These are phyloP conservation scores for Entomortierella lignicola DNA, from an alignment of 192 early-diverging fungal genomes.

Conservation along the genomic window DNA sequence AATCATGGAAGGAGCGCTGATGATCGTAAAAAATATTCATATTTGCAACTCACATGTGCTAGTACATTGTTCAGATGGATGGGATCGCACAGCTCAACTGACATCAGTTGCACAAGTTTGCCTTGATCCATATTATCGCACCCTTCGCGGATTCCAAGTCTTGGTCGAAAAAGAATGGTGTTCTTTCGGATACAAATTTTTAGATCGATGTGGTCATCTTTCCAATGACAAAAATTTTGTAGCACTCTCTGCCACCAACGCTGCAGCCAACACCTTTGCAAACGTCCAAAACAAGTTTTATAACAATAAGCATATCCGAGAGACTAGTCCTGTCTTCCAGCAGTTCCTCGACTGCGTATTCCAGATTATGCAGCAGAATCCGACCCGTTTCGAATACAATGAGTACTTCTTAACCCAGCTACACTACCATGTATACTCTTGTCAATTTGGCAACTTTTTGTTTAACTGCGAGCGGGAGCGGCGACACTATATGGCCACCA, in stretches of 20 bases:
- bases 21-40: slow-evolving; percentile 87
- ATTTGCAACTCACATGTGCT: slow-evolving; percentile 83
- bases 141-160: slow-evolving; percentile 89
- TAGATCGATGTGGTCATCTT: slow-evolving; percentile 91
- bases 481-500: slow-evolving; percentile 50
- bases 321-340: slow-evolving; percentile 95
- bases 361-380: slow-evolving; percentile 89
- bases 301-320: slow-evolving; percentile 72
- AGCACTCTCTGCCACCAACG: slow-evolving; percentile 58
- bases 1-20: slow-evolving; percentile 81
- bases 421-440: slow-evolving; percentile 88
- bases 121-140: slow-evolving; percentile 96
- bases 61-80: slow-evolving; percentile 99
- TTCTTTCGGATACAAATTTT: slow-evolving; percentile 97
- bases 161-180: slow-evolving; percentile 98
- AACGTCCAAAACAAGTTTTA: slow-evolving; percentile 70
- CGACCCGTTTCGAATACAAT: slow-evolving; percentile 94
- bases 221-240: slow-evolving; percentile 80
- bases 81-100: slow-evolving; percentile 98
- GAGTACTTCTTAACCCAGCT: slow-evolving; percentile 84
- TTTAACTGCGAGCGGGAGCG: slow-evolving; percentile 92
- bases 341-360: slow-evolving; percentile 98
- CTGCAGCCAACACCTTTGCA: slow-evolving; percentile 69
- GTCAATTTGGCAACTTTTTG: slow-evolving; percentile 95
- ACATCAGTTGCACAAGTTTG: slow-evolving; percentile 90